Percentiles rank a stretch among this genome's conserved stretches.
Conservation (phyloP, 805 yeast species). For the Danielia oregonensis region DNA sequence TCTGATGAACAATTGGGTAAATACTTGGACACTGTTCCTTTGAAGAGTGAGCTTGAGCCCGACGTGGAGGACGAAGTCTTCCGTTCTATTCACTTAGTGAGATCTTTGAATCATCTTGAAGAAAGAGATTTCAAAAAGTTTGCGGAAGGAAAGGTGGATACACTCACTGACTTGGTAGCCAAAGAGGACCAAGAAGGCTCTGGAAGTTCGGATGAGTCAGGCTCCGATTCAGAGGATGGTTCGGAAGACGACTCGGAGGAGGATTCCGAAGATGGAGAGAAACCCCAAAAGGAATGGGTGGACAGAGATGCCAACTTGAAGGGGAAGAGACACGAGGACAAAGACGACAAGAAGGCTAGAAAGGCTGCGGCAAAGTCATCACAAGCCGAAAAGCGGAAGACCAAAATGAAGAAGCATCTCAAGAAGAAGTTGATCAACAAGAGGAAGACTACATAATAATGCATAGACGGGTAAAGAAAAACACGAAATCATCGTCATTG, state of each 20-base stretch:
- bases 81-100: slow-evolving; percentile 71
- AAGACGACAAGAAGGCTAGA: slow-evolving; percentile 71
- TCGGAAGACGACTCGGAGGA: slow-evolving; percentile 17
- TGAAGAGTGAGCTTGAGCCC: slow-evolving; percentile 50
- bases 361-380: slow-evolving; percentile 75
- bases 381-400: slow-evolving; percentile 73
- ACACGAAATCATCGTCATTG: too few species aligned
- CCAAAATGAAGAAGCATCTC: slow-evolving; percentile 76
- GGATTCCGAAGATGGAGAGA: slow-evolving; percentile 17
- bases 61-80: slow-evolving; percentile 77
- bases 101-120: slow-evolving; percentile 78
- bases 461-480: too few species aligned
- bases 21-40: slow-evolving; percentile 50
- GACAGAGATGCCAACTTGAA: slow-evolving; percentile 40
- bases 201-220: slow-evolving; percentile 3
- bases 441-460: slow-evolving; percentile 26
- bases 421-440: slow-evolving; percentile 69
- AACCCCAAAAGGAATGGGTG: slow-evolving; percentile 35
- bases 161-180: slow-evolving; percentile 58
- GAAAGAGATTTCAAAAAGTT: slow-evolving; percentile 86
- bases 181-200: slow-evolving; percentile 11
- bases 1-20: slow-evolving; percentile 38
- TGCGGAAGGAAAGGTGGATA: slow-evolving; percentile 74
- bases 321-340: slow-evolving; percentile 78
- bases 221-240: slow-evolving; percentile 28